Evolutionary conservation across 2,329 filamentous ascomycete genomes (phyloP).

Genomic region (Trichoderma oligosporum): DNA sequence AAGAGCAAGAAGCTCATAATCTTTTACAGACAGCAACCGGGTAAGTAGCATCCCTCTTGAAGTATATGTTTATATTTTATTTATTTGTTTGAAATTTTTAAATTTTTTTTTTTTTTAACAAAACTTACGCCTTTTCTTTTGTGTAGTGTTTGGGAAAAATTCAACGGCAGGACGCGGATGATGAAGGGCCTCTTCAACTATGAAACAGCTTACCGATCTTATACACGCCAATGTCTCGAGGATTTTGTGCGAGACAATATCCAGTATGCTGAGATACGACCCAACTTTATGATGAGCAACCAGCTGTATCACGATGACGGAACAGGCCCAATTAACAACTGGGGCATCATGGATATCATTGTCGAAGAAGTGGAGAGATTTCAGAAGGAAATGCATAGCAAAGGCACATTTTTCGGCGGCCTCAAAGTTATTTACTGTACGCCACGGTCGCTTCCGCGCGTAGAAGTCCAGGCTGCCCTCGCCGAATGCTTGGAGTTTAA

Average conservation of each 20-base stretch:
- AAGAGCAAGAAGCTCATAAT: slow-evolving; percentile 56
- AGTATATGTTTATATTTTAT: not conserved
- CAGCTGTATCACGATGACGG: slow-evolving; percentile 59
- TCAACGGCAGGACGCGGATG: slow-evolving; percentile 65
- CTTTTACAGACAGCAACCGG: slow-evolving; percentile 48
- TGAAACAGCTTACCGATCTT: slow-evolving; percentile 56
- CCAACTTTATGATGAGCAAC: slow-evolving; percentile 64
- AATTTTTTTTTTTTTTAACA: not conserved
- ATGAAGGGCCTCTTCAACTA: slow-evolving; percentile 72
- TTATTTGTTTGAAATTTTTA: not conserved
- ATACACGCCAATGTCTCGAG: slow-evolving; percentile 57
- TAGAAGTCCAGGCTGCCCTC: slow-evolving; percentile 49
- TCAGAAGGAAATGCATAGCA: slow-evolving; percentile 30
- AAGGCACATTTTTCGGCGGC: slow-evolving; percentile 51
- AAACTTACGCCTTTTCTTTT: not conserved
- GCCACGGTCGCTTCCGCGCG: slow-evolving; percentile 54
- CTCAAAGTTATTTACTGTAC: slow-evolving; percentile 71
- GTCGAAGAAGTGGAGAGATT: slow-evolving; percentile 52
- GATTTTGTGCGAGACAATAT: slow-evolving; percentile 63
- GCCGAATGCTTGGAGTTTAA: slow-evolving; percentile 61
- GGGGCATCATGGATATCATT: slow-evolving; percentile 58
- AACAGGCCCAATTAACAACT: slow-evolving; percentile 47
- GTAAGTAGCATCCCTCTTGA: slow-evolving; percentile 44
- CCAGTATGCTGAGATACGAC: slow-evolving; percentile 67
- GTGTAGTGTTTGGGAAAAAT: slow-evolving; percentile 54